These are phyloP conservation scores for Phtheirospermum japonicum DNA, from an alignment of 257 asterid genomes.

Conservation along the genomic window DNA sequence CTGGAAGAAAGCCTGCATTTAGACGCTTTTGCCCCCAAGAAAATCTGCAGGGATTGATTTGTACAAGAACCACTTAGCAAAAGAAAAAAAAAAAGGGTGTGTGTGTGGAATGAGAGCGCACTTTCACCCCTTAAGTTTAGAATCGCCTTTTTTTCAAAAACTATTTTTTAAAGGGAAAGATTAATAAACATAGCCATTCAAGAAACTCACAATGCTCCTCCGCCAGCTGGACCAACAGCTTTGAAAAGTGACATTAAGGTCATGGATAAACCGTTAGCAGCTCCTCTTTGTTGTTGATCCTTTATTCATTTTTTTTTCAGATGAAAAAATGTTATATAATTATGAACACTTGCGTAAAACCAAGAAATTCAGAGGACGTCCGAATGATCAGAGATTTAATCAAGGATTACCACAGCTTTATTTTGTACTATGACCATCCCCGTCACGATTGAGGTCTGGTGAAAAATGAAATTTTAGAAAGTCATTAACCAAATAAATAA, in stretches of 20 bases:
- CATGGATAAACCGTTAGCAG: slow-evolving; percentile 85
- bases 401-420: slow-evolving; percentile 67
- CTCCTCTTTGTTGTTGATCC: slow-evolving; percentile 87
- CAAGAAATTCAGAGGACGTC: neutral
- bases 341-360: neutral
- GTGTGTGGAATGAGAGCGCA: too few species aligned
- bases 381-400: neutral
- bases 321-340: too few species aligned
- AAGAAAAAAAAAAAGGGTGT: neutral
- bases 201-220: slow-evolving; percentile 65
- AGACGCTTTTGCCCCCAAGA: slow-evolving; percentile 79
- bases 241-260: slow-evolving; percentile 66
- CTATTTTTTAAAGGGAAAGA: neutral
- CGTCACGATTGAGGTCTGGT: slow-evolving; percentile 67
- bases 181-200: neutral
- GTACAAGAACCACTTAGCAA: slow-evolving; percentile 21
- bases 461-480: slow-evolving; percentile 4
- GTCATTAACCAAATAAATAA: too few species aligned
- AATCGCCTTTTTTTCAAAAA: neutral
- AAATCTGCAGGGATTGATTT: slow-evolving; percentile 25
- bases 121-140: neutral
- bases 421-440: slow-evolving; percentile 79
- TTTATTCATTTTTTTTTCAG: slow-evolving; percentile 34
- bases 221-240: slow-evolving; percentile 77
- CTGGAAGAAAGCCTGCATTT: slow-evolving; percentile 57